A percentile compares a stretch with the other conserved stretches of the same genome.
These are phyloP conservation scores for Bondarzewia mesenterica DNA, from an alignment of 1,284 basidiomycete species.

Conservation along the genomic window DNA sequence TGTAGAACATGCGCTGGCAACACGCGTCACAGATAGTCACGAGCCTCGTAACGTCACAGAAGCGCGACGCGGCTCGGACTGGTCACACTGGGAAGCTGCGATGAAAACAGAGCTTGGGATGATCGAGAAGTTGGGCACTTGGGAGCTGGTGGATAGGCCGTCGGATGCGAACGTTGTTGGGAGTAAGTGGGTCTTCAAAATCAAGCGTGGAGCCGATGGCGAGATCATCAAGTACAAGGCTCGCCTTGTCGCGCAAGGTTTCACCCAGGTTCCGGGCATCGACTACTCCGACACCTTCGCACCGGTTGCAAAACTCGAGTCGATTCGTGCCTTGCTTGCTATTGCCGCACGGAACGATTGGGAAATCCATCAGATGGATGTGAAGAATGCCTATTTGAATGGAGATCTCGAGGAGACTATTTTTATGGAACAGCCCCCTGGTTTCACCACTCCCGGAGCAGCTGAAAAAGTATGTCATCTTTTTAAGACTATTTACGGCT, in stretches of 20 bases:
- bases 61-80: neutral
- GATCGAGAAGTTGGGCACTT: slow-evolving; percentile 17
- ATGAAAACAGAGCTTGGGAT: slow-evolving; percentile 17
- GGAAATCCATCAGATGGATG: slow-evolving; percentile 31
- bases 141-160: slow-evolving; percentile 16
- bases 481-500: slow-evolving; percentile 17
- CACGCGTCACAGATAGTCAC: no score
- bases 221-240: slow-evolving; percentile 25
- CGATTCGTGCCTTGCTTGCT: slow-evolving; percentile 25
- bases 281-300: slow-evolving; percentile 34
- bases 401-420: slow-evolving; percentile 22
- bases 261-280: slow-evolving; percentile 29
- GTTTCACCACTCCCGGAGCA: slow-evolving; percentile 9
- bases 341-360: slow-evolving; percentile 24
- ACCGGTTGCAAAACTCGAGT: slow-evolving; percentile 27
- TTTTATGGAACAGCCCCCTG: slow-evolving; percentile 25
- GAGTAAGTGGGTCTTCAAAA: slow-evolving; percentile 24
- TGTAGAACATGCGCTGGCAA: no score
- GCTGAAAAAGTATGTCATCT: slow-evolving; percentile 13
- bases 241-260: slow-evolving; percentile 32
- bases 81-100: neutral
- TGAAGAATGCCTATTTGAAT: slow-evolving; percentile 33
- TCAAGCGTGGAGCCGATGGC: slow-evolving; percentile 23
- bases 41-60: neutral
- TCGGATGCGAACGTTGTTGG: slow-evolving; percentile 17